Conservation (phyloP, 2,329 filamentous ascomycete species). For the Botrytis fabae region DNA sequence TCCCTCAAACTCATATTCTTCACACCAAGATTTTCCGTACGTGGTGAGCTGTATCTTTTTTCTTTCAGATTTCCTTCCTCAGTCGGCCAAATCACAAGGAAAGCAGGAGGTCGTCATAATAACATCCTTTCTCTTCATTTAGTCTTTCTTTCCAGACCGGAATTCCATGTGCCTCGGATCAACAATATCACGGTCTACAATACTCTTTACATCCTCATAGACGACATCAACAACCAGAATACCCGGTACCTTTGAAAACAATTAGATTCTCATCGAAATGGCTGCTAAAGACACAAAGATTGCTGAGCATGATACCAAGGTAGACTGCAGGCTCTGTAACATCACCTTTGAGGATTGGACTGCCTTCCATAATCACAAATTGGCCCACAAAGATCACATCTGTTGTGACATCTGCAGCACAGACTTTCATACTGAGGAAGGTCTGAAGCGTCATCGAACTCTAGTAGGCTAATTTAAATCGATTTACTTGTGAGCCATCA, state of each 20-base stretch:
- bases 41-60: not conserved
- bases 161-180: not conserved
- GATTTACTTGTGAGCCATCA: not conserved
- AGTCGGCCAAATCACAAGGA: no score
- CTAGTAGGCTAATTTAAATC: conserved; percentile 2
- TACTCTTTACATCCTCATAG: no score
- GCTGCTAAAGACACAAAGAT: not conserved
- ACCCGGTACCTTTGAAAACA: no score
- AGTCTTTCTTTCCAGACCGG: not conserved
- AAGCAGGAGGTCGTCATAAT: not conserved
- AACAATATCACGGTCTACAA: not conserved
- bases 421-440: conserved; percentile 22
- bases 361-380: conserved; percentile 15
- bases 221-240: not conserved
- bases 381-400: conserved; percentile 7
- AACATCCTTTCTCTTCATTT: not conserved
- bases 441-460: conserved; percentile 17
- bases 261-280: not conserved
- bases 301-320: not conserved
- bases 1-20: not conserved
- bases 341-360: conserved; percentile 14
- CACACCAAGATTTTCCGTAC: not conserved
- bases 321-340: conserved; percentile 14
- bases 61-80: not conserved
- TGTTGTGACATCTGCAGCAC: conserved; percentile 20